phyloP scores from a whole-genome alignment of 345 rosid species.

The Sapria himalayana region DNA sequence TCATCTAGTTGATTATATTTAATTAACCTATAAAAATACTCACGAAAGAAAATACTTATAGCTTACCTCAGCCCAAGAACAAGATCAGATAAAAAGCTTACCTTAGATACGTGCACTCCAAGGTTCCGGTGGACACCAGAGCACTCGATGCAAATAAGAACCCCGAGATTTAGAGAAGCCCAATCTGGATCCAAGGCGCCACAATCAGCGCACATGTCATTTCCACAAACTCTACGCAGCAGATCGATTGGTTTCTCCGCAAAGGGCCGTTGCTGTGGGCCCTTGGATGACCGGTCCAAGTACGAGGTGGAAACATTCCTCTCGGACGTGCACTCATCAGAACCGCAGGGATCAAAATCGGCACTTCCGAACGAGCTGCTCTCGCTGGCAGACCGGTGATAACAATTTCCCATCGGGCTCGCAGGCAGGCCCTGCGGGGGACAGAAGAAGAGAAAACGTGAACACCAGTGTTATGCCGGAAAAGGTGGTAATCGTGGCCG shows the following conservation, averaged over 20 bases:
- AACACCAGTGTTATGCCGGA: too few relatives aligned
- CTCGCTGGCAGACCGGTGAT: slow-evolving; percentile 90
- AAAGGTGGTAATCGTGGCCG: too few relatives aligned
- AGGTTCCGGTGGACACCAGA: slow-evolving; percentile 99
- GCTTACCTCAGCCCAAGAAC: too few relatives aligned
- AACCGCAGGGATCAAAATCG: slow-evolving; percentile 65
- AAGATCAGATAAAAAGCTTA: too few relatives aligned
- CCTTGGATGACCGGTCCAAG: slow-evolving; percentile 46
- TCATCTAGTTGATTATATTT: too few relatives aligned
- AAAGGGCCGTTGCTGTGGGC: slow-evolving; percentile 47
- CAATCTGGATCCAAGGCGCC: slow-evolving; percentile 97
- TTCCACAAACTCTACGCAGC: slow-evolving; percentile 59
- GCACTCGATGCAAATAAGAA: slow-evolving; percentile 96
- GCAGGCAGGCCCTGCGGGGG: slow-evolving; percentile 61
- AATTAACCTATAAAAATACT: too few relatives aligned
- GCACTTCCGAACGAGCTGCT: slow-evolving; percentile 94
- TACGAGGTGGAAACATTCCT: slow-evolving; percentile 31
- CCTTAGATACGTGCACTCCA: slow-evolving; percentile 97
- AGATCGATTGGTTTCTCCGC: slow-evolving; percentile 82
- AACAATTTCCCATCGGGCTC: slow-evolving; percentile 77
- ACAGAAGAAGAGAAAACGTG: too few relatives aligned
- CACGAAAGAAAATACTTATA: too few relatives aligned
- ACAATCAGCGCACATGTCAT: slow-evolving; percentile 98
- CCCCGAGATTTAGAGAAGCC: slow-evolving; percentile 95
- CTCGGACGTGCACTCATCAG: slow-evolving; percentile 59